Percentiles rank a stretch among this genome's conserved stretches.
phyloP scores from a whole-genome alignment of 306 rosid genomes.

The Boehmeria nivea region DNA sequence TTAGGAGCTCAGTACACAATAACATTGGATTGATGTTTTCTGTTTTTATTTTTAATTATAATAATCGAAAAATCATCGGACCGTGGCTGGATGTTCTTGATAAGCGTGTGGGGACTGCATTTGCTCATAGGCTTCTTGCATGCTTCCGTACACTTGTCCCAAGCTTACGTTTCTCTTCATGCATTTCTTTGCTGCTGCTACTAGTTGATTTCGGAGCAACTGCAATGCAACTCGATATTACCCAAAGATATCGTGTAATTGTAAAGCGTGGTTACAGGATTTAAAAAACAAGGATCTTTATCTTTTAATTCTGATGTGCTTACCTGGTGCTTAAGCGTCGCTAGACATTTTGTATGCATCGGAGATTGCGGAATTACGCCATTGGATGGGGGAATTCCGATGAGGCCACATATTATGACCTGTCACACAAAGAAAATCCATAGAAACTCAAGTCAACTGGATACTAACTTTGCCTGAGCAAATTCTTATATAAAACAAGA shows the following conservation, averaged over 20 bases:
- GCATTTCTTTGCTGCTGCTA: slow-evolving; percentile 45
- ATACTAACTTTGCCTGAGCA: too few species aligned
- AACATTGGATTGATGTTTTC: too few species aligned
- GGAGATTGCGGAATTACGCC: slow-evolving; percentile 92
- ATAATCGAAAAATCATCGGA: slow-evolving; percentile 15
- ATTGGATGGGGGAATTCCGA: slow-evolving; percentile 78
- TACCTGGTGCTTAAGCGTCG: slow-evolving; percentile 82
- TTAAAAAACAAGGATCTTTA: not conserved
- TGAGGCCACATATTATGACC: slow-evolving; percentile 74
- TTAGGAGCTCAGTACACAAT: too few species aligned
- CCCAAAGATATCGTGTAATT: not conserved
- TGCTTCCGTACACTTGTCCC: slow-evolving; percentile 59
- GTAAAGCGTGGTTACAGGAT: not conserved
- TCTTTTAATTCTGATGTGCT: too few species aligned
- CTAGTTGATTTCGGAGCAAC: slow-evolving; percentile 55
- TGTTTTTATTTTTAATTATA: too few species aligned
- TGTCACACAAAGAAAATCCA: slow-evolving; percentile 26
- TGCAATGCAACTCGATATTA: slow-evolving; percentile 12
- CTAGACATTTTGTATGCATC: slow-evolving; percentile 76
- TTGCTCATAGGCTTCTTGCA: slow-evolving; percentile 68
- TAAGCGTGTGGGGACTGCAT: slow-evolving; percentile 60
- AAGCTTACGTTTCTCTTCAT: slow-evolving; percentile 53
- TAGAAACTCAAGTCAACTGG: not conserved
- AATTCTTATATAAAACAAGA: not conserved
- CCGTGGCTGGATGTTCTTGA: slow-evolving; percentile 52